Evolutionary conservation across 306 rosid species (phyloP), one percentile per base, ranked within the genome.

Genomic region (Vachellia collinsii): DNA sequence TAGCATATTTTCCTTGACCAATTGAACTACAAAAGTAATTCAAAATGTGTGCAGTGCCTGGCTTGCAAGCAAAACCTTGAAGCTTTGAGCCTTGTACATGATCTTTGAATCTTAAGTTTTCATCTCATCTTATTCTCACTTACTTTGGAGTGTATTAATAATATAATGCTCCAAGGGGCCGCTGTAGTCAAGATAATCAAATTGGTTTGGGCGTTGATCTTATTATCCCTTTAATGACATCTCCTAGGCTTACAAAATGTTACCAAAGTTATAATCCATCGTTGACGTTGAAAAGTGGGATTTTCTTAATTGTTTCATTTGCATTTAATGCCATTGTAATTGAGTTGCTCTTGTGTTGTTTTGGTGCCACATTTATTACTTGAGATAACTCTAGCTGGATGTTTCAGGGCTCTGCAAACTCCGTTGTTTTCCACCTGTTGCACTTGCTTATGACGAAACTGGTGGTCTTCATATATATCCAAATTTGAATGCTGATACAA

Each of bases 371-470:
- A 54, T 83, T 48, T 56, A 50, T 84, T 58, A 75, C 38, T 65
- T 75, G 44, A 75, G 76, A 72, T 83, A 63, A 65, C 77, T 74
- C 84, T 76, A 80, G 81, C 79, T 72, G 64, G 59, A 37, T 83
- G 70, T 87, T 86, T 78, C 85, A 96, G 99, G 89, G 88, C 93
- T 96, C 50, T 96, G 99, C 80, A 90, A 92, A 85, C 85, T 93
- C 82, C 97, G 98, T 29, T 96, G 99, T 88, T 96, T 96, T 79
- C 99, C 99, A 38, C 98, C 99, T 77, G 89, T 90, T 74, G 99
- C 97, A 59, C 89, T 96, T 46, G 98, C 93, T 74, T 96, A 98
- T 98, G 99, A 96, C 87, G 89, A 87, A n/a, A 88, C 82, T 76
- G 86, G 97, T 79, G 98, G 99, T 79, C 96, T 96, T 87, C 90